Evolutionary conservation across 2,329 filamentous ascomycete species (phyloP), one percentile per base, ranked within the genome.

Genomic region (Hypocrella siamensis): DNA sequence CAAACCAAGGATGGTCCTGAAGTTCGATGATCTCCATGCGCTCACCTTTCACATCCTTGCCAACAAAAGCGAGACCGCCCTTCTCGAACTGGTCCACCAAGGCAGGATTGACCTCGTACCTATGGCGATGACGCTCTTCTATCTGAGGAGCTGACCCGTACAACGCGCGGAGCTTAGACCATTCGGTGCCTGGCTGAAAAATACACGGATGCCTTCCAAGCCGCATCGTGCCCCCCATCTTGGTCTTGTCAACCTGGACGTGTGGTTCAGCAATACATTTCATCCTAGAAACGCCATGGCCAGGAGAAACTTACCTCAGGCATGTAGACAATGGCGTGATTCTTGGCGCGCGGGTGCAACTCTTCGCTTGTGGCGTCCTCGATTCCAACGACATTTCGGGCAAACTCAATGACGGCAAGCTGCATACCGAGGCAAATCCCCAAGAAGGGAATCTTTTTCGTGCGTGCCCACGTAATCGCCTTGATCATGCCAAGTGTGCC

Each of bases 401-500:
- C 84, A 44, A 75, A 83, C 54, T 96, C 86, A 42, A 94, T 79
- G 29, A 93, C 84, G 15, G 88, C 85, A 29, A 93, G 70, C 53
- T 96, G 90, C 76, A 93, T 84, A 35, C 85, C 85, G 16, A 94
- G 63, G 51, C 88, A 94, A 40, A 96, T 79, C 36, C 90, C 90
- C 1, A 96, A 67, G 57, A 79, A 94, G 2, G 85, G 85, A 4
- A 71, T 71, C 39, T 79, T 76, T 45, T 84, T 76, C 42, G 79
- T 78, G 34, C 90, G 76, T 2, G 88, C 86, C 77, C 81, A 94
- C 40, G 76, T 78, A n/a, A 80, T 79, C 3, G 79, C 81, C 34
- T 73, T 63, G 46, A 96, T 78, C 85, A 96, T 96, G 39, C 90
- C 90, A 49, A 88, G 78, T 1, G 75, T 84, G 35, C 84, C 88